Conservation (phyloP, 106 monocot genomes). For the Acorus gramineus region DNA sequence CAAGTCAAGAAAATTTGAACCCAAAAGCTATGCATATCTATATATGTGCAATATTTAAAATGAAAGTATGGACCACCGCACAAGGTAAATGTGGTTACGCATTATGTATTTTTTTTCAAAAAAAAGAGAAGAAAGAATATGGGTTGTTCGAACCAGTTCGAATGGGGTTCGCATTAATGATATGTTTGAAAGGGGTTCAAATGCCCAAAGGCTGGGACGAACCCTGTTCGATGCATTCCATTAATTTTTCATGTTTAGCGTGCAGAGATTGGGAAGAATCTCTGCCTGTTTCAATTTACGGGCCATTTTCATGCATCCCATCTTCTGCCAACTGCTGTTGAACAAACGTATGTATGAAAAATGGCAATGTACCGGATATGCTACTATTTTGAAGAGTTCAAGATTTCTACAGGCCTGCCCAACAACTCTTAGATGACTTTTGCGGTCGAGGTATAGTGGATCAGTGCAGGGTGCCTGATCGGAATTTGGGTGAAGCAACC, state of each 20-base stretch:
- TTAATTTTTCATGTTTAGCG: constrained; percentile 65
- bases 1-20: too few species aligned
- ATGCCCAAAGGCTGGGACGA: too few species aligned
- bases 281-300: constrained; percentile 23
- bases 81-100: too few species aligned
- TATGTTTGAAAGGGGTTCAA: too few species aligned
- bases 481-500: not conserved
- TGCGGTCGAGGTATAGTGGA: constrained; percentile 13
- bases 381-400: constrained; percentile 44
- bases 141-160: too few species aligned
- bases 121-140: too few species aligned
- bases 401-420: constrained; percentile 49
- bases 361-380: constrained; percentile 76
- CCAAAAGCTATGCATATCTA: too few species aligned
- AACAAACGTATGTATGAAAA: constrained; percentile 92
- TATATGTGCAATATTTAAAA: too few species aligned
- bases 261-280: constrained; percentile 56
- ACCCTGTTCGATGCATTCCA: too few species aligned
- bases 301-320: constrained; percentile 14
- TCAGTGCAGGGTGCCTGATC: not conserved
- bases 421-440: constrained; percentile 43
- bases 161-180: too few species aligned
- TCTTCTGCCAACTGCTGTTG: constrained; percentile 55
- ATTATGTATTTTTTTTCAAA: too few species aligned
- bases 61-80: too few species aligned